Conservation (phyloP, 2,329 filamentous ascomycete species). For the Paracoccidioides lutzii region DNA sequence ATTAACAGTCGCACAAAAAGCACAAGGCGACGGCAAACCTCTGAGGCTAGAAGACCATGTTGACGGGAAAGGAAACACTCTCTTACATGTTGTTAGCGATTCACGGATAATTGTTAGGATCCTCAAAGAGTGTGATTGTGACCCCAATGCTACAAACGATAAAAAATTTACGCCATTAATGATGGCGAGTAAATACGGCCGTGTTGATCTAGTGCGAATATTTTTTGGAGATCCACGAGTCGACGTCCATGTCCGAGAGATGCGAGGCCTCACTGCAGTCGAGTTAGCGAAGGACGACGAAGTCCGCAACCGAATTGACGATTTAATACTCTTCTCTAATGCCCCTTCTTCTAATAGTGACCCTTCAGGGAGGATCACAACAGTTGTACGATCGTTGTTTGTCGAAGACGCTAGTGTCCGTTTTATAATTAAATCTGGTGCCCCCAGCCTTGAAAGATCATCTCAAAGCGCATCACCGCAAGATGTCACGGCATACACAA, state of each 20-base stretch:
- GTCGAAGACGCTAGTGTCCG: conserved; percentile 92
- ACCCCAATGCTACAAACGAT: conserved; percentile 90
- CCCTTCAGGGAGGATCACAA: conserved; percentile 70
- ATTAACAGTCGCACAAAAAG: conserved; percentile 56
- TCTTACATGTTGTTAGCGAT: conserved; percentile 92
- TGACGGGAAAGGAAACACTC: conserved; percentile 81
- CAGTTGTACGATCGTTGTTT: conserved; percentile 89
- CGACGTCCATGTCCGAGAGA: conserved; percentile 70
- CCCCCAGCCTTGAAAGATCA: conserved; percentile 42
- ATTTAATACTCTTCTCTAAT: conserved; percentile 72
- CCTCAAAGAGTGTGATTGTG: conserved; percentile 75
- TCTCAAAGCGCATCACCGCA: conserved; percentile 38
- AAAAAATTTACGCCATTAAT: conserved; percentile 91
- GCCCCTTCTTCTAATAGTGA: conserved; percentile 39
- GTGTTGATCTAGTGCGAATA: conserved; percentile 80
- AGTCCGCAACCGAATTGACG: conserved; percentile 89
- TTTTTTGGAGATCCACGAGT: conserved; percentile 81
- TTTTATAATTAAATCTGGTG: conserved; percentile 86
- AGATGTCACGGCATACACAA: conserved; percentile 61
- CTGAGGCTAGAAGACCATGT: conserved; percentile 87
- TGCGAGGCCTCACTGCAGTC: conserved; percentile 80
- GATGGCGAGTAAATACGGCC: conserved; percentile 96
- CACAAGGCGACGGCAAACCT: conserved; percentile 65
- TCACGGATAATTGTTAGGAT: conserved; percentile 61
- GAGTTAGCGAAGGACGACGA: conserved; percentile 97